These are phyloP conservation scores for Ceratobasidium sp. DNA, from an alignment of 1,284 basidiomycete genomes.

Conservation along the genomic window DNA sequence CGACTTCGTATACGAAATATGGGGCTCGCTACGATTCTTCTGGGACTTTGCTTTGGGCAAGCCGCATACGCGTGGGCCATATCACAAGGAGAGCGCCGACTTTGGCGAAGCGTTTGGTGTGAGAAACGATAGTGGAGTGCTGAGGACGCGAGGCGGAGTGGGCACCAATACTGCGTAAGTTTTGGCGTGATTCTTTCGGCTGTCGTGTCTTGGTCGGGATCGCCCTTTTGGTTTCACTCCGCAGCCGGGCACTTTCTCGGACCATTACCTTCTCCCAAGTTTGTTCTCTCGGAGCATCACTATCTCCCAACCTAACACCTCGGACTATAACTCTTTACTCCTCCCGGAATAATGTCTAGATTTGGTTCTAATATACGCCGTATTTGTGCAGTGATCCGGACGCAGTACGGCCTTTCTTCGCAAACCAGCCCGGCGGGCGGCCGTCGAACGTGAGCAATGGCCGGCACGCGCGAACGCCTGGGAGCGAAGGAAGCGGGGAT, in stretches of 20 bases:
- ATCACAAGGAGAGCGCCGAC: constrained; percentile 47
- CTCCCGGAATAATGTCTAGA: not conserved
- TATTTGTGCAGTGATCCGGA: constrained; percentile 32
- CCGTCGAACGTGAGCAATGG: constrained; percentile 24
- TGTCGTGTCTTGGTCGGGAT: not conserved
- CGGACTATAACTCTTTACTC: not conserved
- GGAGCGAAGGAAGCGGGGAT: constrained; percentile 31
- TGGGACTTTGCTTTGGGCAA: constrained; percentile 57
- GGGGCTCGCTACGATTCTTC: constrained; percentile 68
- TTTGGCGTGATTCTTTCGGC: not conserved
- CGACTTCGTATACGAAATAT: constrained; percentile 73
- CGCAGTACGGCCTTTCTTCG: constrained; percentile 30
- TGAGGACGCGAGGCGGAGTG: constrained; percentile 17
- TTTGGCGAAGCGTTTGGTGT: constrained; percentile 63
- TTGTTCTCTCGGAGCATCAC: constrained; percentile 4
- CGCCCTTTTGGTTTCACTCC: not conserved
- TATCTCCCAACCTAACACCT: too few species aligned
- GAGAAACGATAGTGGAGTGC: not conserved
- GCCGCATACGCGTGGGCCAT: constrained; percentile 53
- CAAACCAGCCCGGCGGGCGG: not conserved
- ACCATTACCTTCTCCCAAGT: not conserved
- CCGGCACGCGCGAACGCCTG: constrained; percentile 29
- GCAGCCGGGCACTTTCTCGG: constrained; percentile 1
- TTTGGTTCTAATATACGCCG: constrained; percentile 3
- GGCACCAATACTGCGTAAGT: constrained; percentile 22